These are phyloP conservation scores for Neurospora crassa DNA, from an alignment of 2,329 filamentous ascomycete species.

Conservation along the genomic window DNA sequence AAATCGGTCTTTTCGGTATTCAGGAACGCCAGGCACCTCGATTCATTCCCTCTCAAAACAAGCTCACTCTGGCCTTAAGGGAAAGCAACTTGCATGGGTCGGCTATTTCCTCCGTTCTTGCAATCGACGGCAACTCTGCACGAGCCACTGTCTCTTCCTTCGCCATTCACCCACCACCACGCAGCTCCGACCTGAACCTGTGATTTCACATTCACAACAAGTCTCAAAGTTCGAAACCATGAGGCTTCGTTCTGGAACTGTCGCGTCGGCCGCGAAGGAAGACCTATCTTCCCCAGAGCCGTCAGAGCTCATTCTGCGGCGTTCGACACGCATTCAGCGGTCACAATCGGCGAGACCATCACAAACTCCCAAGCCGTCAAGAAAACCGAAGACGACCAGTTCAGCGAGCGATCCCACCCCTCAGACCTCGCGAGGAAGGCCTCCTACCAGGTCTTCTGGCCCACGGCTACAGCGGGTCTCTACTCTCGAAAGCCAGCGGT, in stretches of 20 bases:
- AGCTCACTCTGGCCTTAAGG: neutral
- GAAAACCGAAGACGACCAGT: neutral
- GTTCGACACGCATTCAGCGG: neutral
- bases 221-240: neutral
- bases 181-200: neutral
- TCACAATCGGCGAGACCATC: neutral
- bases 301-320: neutral
- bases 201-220: neutral
- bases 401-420: neutral
- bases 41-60: neutral
- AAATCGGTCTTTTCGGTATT: neutral
- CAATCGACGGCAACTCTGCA: neutral
- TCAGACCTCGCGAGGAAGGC: neutral
- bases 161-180: neutral
- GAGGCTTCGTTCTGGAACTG: neutral
- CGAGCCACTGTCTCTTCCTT: neutral
- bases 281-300: neutral
- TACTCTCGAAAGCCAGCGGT: neutral
- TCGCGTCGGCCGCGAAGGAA: neutral
- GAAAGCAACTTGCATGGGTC: neutral
- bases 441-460: neutral
- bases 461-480: neutral
- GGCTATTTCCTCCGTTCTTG: neutral
- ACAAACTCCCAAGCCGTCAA: neutral
- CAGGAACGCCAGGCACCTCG: neutral